Percentiles rank a stretch among this genome's conserved stretches.
Evolutionary conservation across 108 stramenopile genomes (phyloP).

Genomic region (Ochromonas danica): DNA sequence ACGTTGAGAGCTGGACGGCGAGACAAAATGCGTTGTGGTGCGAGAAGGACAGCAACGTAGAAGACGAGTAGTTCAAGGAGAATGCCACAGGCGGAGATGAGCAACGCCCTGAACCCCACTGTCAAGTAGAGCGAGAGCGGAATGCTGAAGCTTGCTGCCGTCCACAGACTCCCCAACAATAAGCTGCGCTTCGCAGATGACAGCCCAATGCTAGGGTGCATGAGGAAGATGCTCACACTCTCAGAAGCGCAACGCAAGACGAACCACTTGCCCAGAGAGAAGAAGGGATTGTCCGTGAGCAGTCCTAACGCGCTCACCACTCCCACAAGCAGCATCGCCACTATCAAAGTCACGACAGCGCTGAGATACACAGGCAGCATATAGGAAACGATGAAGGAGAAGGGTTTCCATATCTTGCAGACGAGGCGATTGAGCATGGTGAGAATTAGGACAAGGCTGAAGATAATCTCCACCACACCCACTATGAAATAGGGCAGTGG

Average conservation of each 20-base stretch:
- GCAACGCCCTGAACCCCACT: neutral
- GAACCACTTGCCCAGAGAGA: neutral
- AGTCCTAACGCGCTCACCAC: neutral
- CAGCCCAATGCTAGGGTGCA: neutral
- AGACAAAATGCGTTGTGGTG: neutral
- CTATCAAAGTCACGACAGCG: neutral
- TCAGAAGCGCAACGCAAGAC: neutral
- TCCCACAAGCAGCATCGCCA: neutral
- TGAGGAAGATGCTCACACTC: neutral
- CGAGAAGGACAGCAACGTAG: neutral
- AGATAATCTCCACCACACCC: neutral
- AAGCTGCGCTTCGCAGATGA: neutral
- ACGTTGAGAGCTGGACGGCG: neutral
- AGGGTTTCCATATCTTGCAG: neutral
- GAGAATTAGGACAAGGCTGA: neutral
- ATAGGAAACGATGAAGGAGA: neutral
- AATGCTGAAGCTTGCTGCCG: too few species aligned
- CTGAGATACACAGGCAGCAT: neutral
- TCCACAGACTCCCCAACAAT: neutral
- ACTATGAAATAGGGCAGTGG: constrained; percentile 1
- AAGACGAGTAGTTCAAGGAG: neutral
- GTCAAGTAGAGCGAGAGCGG: too few species aligned
- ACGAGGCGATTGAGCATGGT: neutral
- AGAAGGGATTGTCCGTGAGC: neutral
- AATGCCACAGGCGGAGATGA: neutral